Evolutionary conservation across 2,329 filamentous ascomycete genomes (phyloP).

Genomic region (Fusarium zealandicum): DNA sequence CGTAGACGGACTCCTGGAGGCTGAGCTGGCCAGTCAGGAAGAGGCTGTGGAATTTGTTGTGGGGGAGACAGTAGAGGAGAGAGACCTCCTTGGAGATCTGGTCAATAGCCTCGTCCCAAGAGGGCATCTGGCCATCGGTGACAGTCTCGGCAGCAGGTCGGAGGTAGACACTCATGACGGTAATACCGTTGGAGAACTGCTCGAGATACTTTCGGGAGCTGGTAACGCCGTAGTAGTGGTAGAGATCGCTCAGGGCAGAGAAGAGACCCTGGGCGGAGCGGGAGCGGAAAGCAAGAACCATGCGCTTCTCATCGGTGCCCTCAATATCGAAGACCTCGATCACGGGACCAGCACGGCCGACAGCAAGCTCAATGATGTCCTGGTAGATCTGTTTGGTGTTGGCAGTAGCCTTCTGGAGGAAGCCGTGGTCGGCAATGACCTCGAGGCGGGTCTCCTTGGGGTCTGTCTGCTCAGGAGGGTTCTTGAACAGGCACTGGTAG

Average conservation of each 20-base stretch:
- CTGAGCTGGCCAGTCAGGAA: conserved; percentile 88
- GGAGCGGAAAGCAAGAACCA: conserved; percentile 94
- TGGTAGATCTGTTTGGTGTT: conserved; percentile 98
- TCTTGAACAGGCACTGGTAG: conserved; percentile 92
- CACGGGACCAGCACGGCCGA: conserved; percentile 86
- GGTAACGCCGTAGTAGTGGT: conserved; percentile 98
- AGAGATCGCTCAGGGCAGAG: conserved; percentile 92
- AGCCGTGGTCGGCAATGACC: conserved; percentile 89
- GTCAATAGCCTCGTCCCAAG: conserved; percentile 93
- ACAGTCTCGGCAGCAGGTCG: conserved; percentile 69
- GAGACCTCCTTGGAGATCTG: conserved; percentile 99
- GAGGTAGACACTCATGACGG: conserved; percentile 94
- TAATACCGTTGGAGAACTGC: conserved; percentile 98
- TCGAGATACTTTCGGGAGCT: conserved; percentile 97
- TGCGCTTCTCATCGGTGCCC: conserved; percentile 86
- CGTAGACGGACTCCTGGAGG: conserved; percentile 95
- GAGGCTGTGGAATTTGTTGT: conserved; percentile 92
- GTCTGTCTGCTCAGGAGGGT: conserved; percentile 71
- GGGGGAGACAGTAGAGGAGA: conserved; percentile 94
- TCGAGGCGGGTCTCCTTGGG: conserved; percentile 87
- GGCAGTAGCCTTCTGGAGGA: conserved; percentile 92
- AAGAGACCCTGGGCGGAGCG: conserved; percentile 92
- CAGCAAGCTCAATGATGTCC: conserved; percentile 86
- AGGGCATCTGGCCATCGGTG: conserved; percentile 65
- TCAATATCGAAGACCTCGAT: conserved; percentile 99